phyloP scores from a whole-genome alignment of 345 rosid species.

The Pistacia integerrima region DNA sequence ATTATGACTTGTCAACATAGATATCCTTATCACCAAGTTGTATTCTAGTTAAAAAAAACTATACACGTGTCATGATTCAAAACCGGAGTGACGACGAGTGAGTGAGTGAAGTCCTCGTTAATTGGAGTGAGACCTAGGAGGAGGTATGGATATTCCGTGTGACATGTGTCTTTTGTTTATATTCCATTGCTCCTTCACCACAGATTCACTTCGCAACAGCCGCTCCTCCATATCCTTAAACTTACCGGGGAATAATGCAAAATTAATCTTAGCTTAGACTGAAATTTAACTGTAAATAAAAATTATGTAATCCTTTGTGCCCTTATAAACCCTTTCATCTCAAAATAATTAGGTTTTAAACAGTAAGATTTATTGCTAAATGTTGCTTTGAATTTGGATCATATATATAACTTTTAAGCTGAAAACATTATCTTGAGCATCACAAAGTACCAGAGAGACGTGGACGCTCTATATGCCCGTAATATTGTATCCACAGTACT shows the following conservation, averaged over 20 bases:
- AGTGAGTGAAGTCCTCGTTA: background rate
- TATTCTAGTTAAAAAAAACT: background rate
- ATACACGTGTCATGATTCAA: background rate
- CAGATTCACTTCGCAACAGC: background rate
- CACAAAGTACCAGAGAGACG: constrained; percentile 38
- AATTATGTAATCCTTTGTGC: too few relatives aligned
- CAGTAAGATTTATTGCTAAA: too few relatives aligned
- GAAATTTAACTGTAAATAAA: too few relatives aligned
- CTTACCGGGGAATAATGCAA: too few relatives aligned
- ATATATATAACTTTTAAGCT: background rate
- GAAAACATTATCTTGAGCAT: constrained; percentile 20
- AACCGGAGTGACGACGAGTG: too few relatives aligned
- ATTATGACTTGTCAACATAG: background rate
- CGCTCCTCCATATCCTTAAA: background rate
- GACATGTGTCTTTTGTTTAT: background rate
- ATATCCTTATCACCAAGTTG: background rate
- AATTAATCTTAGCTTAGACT: too few relatives aligned
- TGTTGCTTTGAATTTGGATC: background rate
- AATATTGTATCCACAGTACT: constrained; percentile 43
- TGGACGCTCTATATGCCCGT: constrained; percentile 58
- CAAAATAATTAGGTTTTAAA: too few relatives aligned
- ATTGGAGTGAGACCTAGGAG: background rate
- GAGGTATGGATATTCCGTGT: background rate
- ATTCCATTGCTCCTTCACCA: background rate
- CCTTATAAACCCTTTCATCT: too few relatives aligned